phyloP scores from a whole-genome alignment of 116 monocot genomes.

The Trichopus zeylanicus region DNA sequence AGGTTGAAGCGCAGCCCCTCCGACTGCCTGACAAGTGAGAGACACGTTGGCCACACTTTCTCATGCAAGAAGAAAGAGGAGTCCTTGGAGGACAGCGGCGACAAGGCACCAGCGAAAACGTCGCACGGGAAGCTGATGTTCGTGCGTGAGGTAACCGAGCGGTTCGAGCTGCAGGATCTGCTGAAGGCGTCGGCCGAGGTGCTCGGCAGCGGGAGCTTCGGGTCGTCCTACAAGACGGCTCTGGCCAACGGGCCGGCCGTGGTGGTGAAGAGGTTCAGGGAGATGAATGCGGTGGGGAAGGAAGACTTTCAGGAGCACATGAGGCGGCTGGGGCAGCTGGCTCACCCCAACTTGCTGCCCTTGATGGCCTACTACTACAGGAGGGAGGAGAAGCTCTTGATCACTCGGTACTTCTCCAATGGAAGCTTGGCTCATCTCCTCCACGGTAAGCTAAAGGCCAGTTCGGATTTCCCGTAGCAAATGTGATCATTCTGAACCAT shows the following conservation, averaged over 20 bases:
- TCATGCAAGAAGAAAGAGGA: no score
- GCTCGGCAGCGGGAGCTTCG: slow-evolving; percentile 35
- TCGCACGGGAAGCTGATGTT: slow-evolving; percentile 36
- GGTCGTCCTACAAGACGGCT: slow-evolving; percentile 41
- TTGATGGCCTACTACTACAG: slow-evolving; percentile 55
- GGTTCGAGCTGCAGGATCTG: slow-evolving; percentile 60
- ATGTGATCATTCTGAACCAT: no score
- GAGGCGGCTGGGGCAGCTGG: slow-evolving; percentile 24
- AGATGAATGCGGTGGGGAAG: slow-evolving; percentile 31
- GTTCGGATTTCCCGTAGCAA: no score
- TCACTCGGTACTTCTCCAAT: slow-evolving; percentile 43
- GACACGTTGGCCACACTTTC: no score
- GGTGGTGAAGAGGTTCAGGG: slow-evolving; percentile 36
- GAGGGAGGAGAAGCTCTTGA: slow-evolving; percentile 73
- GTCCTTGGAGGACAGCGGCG: slow-evolving; percentile 35
- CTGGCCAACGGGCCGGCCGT: slow-evolving; percentile 24
- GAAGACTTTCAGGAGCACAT: slow-evolving; percentile 31
- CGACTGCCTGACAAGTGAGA: no score
- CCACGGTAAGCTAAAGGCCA: slow-evolving; percentile 59
- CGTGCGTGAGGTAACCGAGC: slow-evolving; percentile 20
- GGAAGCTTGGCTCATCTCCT: slow-evolving; percentile 64
- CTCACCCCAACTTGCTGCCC: slow-evolving; percentile 40
- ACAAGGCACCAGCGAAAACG: background rate
- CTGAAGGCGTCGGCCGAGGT: slow-evolving; percentile 57
- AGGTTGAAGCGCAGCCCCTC: background rate